Evolutionary conservation across 2,329 filamentous ascomycete genomes (phyloP), one percentile per base, ranked within the genome.

Genomic region (Intubia oerlemansii): DNA sequence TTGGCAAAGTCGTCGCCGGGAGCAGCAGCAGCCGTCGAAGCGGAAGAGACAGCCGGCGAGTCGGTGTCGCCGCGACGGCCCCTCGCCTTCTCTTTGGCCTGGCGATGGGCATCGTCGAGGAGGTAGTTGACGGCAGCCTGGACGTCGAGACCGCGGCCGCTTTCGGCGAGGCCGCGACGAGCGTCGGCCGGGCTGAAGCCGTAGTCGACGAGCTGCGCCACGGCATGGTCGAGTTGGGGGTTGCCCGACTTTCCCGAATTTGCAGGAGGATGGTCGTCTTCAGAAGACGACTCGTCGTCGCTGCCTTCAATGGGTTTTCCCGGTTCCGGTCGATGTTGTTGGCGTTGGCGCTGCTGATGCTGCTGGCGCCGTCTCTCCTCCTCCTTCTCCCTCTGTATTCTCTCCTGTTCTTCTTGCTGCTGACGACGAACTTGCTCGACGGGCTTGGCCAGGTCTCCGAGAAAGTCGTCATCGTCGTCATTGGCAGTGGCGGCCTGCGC

Each of bases 161-260:
- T 92, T 42, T 81, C 75, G 9, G 70, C 69, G 23, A 98, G 52
- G 5, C 82, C 88, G 36, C 74, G 61, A 30, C 66, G 64, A n/a
- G 88, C 76, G 42, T 82, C 81, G 33, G 91, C 79, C 0, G 71
- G 63, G 0, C 80, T 70, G 41, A 98, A 98, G 1, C 88, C 88
- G 67, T 95, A 95, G 39, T 93, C 85, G 4, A 93, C 70, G 16
- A 98, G 55, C 46, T 95, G 81, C 8, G 79, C 80, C 16, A 95
- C 66, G 8, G 82, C 79, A 39, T 66, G 68, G 43, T 92, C 81
- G 33, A 75, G 71, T 1, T 66, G 68, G 40, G 81, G 73, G 20
- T 66, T 34, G 17, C 42, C 51, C 38, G 34, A 56, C 48, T 34
- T 39, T 19, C 29, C 30, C 10, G 23, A n/a, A n/a, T n/a, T n/a